Conservation (phyloP, 805 yeast genomes). For the Suhomyces pyralidae region DNA sequence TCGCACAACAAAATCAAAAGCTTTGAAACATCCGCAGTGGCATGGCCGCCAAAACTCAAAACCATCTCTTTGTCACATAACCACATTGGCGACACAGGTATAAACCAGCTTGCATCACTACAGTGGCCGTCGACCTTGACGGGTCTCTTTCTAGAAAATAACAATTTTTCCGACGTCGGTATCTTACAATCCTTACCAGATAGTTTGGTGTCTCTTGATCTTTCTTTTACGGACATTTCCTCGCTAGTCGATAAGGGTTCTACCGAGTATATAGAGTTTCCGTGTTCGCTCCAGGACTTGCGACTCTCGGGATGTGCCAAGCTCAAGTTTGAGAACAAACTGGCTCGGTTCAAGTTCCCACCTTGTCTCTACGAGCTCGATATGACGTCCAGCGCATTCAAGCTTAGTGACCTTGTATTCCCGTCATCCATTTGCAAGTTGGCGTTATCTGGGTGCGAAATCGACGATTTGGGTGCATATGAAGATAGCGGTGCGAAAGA, state of each 20-base stretch:
- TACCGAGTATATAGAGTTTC: slow-evolving; percentile 23
- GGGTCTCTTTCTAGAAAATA: slow-evolving; percentile 21
- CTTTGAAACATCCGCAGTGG: neutral
- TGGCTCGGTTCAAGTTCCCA: slow-evolving; percentile 16
- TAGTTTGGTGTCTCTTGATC: slow-evolving; percentile 21
- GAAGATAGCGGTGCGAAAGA: slow-evolving; percentile 4
- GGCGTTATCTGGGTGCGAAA: slow-evolving; percentile 23
- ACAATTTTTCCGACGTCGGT: slow-evolving; percentile 18
- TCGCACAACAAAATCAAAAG: slow-evolving; percentile 19
- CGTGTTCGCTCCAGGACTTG: slow-evolving; percentile 20
- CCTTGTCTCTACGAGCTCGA: slow-evolving; percentile 17
- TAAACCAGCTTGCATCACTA: slow-evolving; percentile 14
- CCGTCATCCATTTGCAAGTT: slow-evolving; percentile 21
- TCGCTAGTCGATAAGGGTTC: slow-evolving; percentile 10
- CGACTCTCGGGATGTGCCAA: slow-evolving; percentile 18
- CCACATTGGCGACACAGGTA: slow-evolving; percentile 15
- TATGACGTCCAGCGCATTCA: slow-evolving; percentile 23
- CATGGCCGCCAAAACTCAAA: slow-evolving; percentile 27
- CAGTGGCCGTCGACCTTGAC: slow-evolving; percentile 24
- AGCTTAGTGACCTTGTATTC: slow-evolving; percentile 20
- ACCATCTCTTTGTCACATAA: slow-evolving; percentile 23
- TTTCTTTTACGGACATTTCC: slow-evolving; percentile 21
- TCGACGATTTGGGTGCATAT: slow-evolving; percentile 20
- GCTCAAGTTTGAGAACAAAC: slow-evolving; percentile 3
- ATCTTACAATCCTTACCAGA: slow-evolving; percentile 18